Conservation (phyloP, 805 yeast species). For the Scheffersomyces coipomensis region DNA sequence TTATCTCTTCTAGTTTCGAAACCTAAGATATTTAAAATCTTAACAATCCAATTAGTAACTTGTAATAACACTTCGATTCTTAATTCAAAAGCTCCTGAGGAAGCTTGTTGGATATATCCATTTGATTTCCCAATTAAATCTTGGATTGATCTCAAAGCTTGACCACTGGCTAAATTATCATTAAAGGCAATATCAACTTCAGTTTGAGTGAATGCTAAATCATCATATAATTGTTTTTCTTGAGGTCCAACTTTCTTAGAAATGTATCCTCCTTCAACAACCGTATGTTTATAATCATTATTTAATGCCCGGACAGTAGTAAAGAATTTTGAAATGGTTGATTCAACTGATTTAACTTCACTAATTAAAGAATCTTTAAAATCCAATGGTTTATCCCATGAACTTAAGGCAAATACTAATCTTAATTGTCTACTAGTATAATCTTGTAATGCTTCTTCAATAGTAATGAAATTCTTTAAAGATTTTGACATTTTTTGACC, state of each 20-base stretch:
- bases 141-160: constrained; percentile 60
- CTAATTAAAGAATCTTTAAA: constrained; percentile 77
- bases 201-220: constrained; percentile 50
- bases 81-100: constrained; percentile 43
- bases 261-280: constrained; percentile 41
- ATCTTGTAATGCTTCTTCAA: constrained; percentile 77
- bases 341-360: constrained; percentile 78
- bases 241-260: constrained; percentile 57
- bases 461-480: constrained; percentile 91
- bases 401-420: constrained; percentile 84
- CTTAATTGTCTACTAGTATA: constrained; percentile 82
- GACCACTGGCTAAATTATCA: constrained; percentile 83
- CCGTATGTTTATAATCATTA: constrained; percentile 56
- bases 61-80: constrained; percentile 66
- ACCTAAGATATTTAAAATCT: constrained; percentile 71
- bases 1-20: constrained; percentile 66
- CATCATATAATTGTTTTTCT: constrained; percentile 57
- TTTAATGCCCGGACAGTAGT: constrained; percentile 80
- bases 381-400: constrained; percentile 91
- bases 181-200: constrained; percentile 77
- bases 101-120: constrained; percentile 57
- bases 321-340: constrained; percentile 78
- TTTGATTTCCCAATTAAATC: constrained; percentile 74
- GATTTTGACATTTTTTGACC: constrained; percentile 98
- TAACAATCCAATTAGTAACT: constrained; percentile 67